Evolutionary conservation across 768 basidiomycete species (phyloP), one percentile per base, ranked within the genome.

Genomic region (Termitomyces sp.): DNA sequence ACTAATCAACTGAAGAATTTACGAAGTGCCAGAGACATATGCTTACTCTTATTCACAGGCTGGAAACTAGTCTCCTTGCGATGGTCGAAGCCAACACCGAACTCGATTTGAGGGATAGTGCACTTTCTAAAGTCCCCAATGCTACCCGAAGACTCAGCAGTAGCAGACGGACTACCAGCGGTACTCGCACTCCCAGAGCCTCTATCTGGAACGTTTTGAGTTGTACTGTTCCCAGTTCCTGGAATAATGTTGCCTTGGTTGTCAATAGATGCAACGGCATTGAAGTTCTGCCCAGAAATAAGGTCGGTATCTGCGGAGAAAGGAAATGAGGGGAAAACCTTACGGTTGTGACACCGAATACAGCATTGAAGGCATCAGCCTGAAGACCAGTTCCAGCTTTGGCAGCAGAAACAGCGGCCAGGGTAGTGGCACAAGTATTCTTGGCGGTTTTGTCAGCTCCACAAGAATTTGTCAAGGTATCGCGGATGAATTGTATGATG

Each of bases 401-500:
- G 0, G 70, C 72, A n/a, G 73, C 68, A 53, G 69, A 68, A 9
- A 78, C 79, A 48, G 78, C 77, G 14, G 71, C 63, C 54, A 66
- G 46, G 9, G 79, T 78, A 12, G 60, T 64, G 2, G 69, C 67
- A 59, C 83, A 85, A n/a, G 78, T 75, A 30, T 70, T 71, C 65
- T 77, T 75, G 0, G 82, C 82, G n/a, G 74, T 77, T 59, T 75
- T 69, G 62, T 85, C 79, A 15, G 81, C 83, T 7, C 73, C 72
- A 65, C 83, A 86, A 31, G 63, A 68, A 67, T 82, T 82, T 26
- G 71, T 73, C 59, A 85, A 69, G 1, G 72, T 71, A 65, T 82
- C 79, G 60, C 83, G 84, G 31, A 83, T 81, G 66, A 81, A 77
- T 58, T 78, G 74, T 12, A 81, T 76, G 70, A 85, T 84, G 66